Percentiles rank a stretch among this genome's conserved stretches.
phyloP scores from a whole-genome alignment of 139 green algal genomes.

The Diplosphaera chodatii region DNA sequence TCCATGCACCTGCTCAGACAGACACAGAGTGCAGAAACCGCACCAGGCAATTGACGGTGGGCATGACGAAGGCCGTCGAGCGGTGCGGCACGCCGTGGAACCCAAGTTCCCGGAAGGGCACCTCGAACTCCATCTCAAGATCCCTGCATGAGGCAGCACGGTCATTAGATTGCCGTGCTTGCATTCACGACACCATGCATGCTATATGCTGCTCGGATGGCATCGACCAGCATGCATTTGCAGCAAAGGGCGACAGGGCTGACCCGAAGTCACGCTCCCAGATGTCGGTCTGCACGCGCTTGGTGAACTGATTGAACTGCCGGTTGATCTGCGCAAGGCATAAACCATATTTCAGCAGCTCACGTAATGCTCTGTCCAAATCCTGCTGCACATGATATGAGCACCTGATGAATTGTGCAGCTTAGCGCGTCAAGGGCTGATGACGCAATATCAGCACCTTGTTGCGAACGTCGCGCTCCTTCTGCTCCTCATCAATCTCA shows the following conservation, averaged over 20 bases:
- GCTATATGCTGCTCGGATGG: no score
- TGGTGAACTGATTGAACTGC: slow-evolving; percentile 70
- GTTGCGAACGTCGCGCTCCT: slow-evolving; percentile 88
- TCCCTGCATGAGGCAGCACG: slow-evolving; percentile 26
- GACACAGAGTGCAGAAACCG: no score
- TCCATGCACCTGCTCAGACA: no score
- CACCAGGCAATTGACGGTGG: slow-evolving; percentile 93
- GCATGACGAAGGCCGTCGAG: slow-evolving; percentile 78
- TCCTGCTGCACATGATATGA: no score
- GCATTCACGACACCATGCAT: no score
- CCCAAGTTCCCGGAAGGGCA: slow-evolving; percentile 92
- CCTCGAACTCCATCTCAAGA: slow-evolving; percentile 94
- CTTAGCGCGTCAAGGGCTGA: background rate
- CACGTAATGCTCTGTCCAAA: background rate
- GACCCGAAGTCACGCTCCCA: slow-evolving; percentile 67
- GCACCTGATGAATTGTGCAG: no score
- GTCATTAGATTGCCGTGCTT: background rate
- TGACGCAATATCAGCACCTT: slow-evolving; percentile 16
- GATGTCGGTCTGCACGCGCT: slow-evolving; percentile 71
- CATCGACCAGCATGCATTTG: no score
- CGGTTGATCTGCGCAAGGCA: slow-evolving; percentile 77
- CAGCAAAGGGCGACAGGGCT: background rate
- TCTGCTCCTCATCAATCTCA: slow-evolving; percentile 99
- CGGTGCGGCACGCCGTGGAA: slow-evolving; percentile 88
- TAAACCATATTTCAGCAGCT: no score